These are phyloP conservation scores for Fusarium torulosum DNA, from an alignment of 2,329 filamentous ascomycete genomes.

Conservation along the genomic window DNA sequence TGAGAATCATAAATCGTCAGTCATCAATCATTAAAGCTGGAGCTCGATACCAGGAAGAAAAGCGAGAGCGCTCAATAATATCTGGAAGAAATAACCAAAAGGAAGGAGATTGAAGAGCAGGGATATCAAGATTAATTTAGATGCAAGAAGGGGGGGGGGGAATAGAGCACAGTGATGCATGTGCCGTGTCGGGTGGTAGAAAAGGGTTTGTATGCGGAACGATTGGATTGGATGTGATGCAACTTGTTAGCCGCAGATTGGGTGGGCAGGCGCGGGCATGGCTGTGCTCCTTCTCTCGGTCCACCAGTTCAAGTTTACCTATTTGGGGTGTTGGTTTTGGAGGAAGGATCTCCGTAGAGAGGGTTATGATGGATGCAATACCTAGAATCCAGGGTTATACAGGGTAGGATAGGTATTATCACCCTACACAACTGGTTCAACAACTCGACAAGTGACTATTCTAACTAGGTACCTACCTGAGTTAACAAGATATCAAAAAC, in stretches of 20 bases:
- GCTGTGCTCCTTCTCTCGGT: constrained; percentile 30
- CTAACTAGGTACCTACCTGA: background rate
- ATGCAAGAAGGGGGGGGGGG: constrained; percentile 21
- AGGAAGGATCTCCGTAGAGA: background rate
- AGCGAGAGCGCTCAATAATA: background rate
- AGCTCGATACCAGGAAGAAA: constrained; percentile 6
- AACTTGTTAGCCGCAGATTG: constrained; percentile 37
- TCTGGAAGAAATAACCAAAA: background rate
- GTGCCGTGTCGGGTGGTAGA: constrained; percentile 8
- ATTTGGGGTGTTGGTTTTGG: background rate
- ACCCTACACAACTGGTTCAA: too few species aligned
- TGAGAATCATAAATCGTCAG: constrained; percentile 18
- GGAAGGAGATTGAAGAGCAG: constrained; percentile 18
- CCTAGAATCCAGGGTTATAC: too few species aligned
- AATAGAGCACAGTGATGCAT: constrained; percentile 11
- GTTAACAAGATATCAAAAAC: background rate
- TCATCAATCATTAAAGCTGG: constrained; percentile 15
- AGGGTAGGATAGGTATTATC: too few species aligned
- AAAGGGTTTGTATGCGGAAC: constrained; percentile 15
- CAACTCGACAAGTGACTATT: background rate
- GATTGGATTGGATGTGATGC: constrained; percentile 32
- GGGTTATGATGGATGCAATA: too few species aligned
- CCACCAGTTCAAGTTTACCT: background rate
- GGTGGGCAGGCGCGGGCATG: constrained; percentile 34
- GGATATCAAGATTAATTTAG: constrained; percentile 23